Evolutionary conservation across 2,329 filamentous ascomycete genomes (phyloP).

Genomic region (Botrytis fabae): DNA sequence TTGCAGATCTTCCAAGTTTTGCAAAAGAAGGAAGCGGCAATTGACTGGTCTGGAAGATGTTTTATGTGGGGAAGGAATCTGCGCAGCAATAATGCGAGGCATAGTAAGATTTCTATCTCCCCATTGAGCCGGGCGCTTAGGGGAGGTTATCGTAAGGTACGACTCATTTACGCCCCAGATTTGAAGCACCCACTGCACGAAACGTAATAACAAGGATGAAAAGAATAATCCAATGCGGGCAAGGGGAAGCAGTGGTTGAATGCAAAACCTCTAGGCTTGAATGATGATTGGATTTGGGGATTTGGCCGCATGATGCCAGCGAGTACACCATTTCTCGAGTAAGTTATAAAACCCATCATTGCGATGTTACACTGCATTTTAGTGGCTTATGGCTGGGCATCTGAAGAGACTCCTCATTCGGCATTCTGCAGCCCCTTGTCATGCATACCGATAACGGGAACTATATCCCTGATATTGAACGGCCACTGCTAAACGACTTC

Average conservation of each 20-base stretch:
- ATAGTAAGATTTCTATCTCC: slow-evolving; percentile 31
- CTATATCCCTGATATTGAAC: slow-evolving; percentile 21
- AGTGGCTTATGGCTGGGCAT: slow-evolving; percentile 22
- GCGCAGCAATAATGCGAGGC: slow-evolving; percentile 38
- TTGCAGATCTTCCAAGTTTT: slow-evolving; percentile 18
- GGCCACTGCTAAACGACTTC: slow-evolving; percentile 30
- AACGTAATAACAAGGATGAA: slow-evolving; percentile 32
- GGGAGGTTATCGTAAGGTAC: slow-evolving; percentile 40
- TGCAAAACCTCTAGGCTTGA: slow-evolving; percentile 11
- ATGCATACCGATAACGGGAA: slow-evolving; percentile 37
- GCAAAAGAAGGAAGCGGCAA: slow-evolving; percentile 22
- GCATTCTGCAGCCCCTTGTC: slow-evolving; percentile 33
- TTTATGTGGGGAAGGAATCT: slow-evolving; percentile 32
- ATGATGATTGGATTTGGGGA: slow-evolving; percentile 28
- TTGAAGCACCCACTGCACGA: slow-evolving; percentile 24
- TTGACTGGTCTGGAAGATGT: slow-evolving; percentile 33
- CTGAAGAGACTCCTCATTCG: slow-evolving; percentile 22
- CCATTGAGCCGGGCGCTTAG: slow-evolving; percentile 41
- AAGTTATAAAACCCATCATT: slow-evolving; percentile 17
- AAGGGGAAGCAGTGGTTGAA: slow-evolving; percentile 1
- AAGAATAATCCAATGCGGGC: slow-evolving; percentile 14
- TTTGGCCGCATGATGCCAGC: slow-evolving; percentile 28
- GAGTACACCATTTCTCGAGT: slow-evolving; percentile 7
- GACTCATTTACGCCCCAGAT: slow-evolving; percentile 27
- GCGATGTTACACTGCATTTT: slow-evolving; percentile 30